phyloP scores from a whole-genome alignment of 2,329 filamentous ascomycete genomes.

The Rasamsonia emersonii region DNA sequence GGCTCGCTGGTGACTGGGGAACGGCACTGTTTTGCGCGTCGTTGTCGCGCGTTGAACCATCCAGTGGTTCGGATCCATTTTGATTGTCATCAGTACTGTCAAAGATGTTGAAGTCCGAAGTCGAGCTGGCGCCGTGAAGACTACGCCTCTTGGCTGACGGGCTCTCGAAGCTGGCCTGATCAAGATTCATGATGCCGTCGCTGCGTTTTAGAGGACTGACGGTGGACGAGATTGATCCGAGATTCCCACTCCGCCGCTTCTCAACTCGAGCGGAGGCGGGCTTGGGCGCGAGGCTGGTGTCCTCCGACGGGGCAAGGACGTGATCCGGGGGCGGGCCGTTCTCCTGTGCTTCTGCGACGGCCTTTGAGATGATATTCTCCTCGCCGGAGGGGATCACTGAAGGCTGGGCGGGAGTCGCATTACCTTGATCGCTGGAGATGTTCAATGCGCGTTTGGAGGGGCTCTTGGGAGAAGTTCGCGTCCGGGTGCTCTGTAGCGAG shows the following conservation, averaged over 20 bases:
- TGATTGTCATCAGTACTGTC: constrained; percentile 39
- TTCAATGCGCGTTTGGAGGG: constrained; percentile 70
- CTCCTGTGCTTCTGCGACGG: constrained; percentile 14
- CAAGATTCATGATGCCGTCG: constrained; percentile 81
- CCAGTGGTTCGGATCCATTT: constrained; percentile 17
- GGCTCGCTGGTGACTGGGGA: constrained; percentile 35
- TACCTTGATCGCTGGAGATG: constrained; percentile 62
- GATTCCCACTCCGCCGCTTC: constrained; percentile 39
- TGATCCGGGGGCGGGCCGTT: constrained; percentile 35
- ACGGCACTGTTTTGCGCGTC: constrained; percentile 19
- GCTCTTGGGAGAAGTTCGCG: constrained; percentile 67
- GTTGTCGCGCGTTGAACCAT: constrained; percentile 19
- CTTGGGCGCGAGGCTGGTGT: constrained; percentile 24
- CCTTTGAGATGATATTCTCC: constrained; percentile 29
- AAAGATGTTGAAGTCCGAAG: constrained; percentile 65
- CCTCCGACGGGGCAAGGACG: too few species aligned
- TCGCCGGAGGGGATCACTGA: constrained; percentile 40
- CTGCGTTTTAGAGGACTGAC: constrained; percentile 86
- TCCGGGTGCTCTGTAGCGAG: constrained; percentile 36
- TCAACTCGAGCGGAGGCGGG: constrained; percentile 38
- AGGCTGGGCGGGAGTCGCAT: constrained; percentile 48
- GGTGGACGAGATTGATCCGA: constrained; percentile 46
- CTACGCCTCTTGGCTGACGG: constrained; percentile 88
- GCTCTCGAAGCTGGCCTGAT: constrained; percentile 68
- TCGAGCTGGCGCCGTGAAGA: constrained; percentile 63